Evolutionary conservation across 2,329 filamentous ascomycete genomes (phyloP).

Genomic region (Xylariaceae sp.): DNA sequence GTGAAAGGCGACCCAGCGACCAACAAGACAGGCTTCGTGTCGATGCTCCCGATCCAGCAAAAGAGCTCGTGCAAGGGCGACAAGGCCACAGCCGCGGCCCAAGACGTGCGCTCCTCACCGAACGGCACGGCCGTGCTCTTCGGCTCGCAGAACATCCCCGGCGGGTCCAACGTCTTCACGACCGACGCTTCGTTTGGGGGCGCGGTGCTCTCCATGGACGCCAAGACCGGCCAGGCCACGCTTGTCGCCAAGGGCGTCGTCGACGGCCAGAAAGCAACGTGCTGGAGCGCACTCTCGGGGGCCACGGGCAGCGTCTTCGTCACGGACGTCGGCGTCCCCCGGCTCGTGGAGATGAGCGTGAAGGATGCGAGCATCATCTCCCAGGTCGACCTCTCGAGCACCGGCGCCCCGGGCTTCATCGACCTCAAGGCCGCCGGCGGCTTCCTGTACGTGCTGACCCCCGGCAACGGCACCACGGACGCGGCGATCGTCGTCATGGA

Average conservation of each 20-base stretch:
- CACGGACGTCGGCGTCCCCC: conserved; percentile 58
- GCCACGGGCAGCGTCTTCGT: conserved; percentile 60
- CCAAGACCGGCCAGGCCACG: conserved; percentile 9
- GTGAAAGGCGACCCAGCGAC: conserved; percentile 64
- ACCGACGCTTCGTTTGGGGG: conserved; percentile 66
- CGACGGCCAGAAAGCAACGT: conserved; percentile 59
- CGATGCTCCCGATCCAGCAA: conserved; percentile 52
- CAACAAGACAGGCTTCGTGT: conserved; percentile 64
- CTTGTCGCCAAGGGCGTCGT: conserved; percentile 50
- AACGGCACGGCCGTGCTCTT: conserved; percentile 63
- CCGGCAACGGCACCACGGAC: conserved; percentile 53
- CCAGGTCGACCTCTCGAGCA: conserved; percentile 47
- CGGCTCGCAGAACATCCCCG: conserved; percentile 55
- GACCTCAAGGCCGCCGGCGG: conserved; percentile 59
- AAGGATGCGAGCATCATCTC: conserved; percentile 54
- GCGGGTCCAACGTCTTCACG: conserved; percentile 51
- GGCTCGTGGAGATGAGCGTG: conserved; percentile 62
- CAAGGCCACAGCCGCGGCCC: conserved; percentile 23
- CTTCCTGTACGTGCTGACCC: conserved; percentile 63
- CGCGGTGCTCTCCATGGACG: conserved; percentile 48
- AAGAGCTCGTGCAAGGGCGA: conserved; percentile 17
- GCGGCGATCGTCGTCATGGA: conserved; percentile 48
- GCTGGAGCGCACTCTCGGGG: conserved; percentile 58
- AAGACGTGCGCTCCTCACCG: conserved; percentile 49
- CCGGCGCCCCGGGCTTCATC: conserved; percentile 58